Conservation (phyloP, 306 rosid genomes). For the Begonia fuchsioides region DNA sequence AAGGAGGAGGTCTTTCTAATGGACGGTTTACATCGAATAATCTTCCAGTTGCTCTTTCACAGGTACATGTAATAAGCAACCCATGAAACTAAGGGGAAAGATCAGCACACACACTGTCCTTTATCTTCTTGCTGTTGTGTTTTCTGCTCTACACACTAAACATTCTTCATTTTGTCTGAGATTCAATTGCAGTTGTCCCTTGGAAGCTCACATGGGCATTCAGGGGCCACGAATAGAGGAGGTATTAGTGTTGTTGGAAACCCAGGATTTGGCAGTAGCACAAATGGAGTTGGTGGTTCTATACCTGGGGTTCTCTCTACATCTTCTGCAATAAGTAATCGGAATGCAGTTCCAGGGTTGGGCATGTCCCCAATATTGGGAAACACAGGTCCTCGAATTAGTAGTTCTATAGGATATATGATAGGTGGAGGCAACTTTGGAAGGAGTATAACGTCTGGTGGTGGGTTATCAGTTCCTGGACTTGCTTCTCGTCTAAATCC, state of each 20-base stretch:
- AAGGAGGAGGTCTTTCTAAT: slow-evolving; percentile 65
- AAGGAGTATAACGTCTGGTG: slow-evolving; percentile 62
- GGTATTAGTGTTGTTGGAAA: slow-evolving; percentile 90
- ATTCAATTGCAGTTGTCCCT: slow-evolving; percentile 62
- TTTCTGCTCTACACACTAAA: not conserved
- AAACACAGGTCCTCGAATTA: slow-evolving; percentile 73
- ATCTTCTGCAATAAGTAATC: slow-evolving; percentile 88
- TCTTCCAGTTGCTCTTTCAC: slow-evolving; percentile 78
- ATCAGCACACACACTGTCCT: slow-evolving; percentile 3
- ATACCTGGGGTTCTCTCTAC: slow-evolving; percentile 95
- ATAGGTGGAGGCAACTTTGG: slow-evolving; percentile 79
- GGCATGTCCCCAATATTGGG: slow-evolving; percentile 94
- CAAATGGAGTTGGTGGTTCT: slow-evolving; percentile 97
- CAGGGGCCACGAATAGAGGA: slow-evolving; percentile 89
- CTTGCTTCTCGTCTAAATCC: slow-evolving; percentile 75
- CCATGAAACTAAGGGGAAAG: slow-evolving; percentile 1
- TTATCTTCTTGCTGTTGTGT: slow-evolving; percentile 9
- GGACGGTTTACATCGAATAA: slow-evolving; percentile 82
- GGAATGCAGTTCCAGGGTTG: slow-evolving; percentile 92
- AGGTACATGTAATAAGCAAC: slow-evolving; percentile 29
- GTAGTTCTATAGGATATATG: slow-evolving; percentile 94
- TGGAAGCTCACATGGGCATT: slow-evolving; percentile 75
- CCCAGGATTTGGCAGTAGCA: slow-evolving; percentile 88
- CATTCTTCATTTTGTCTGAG: slow-evolving; percentile 1
- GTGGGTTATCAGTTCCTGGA: slow-evolving; percentile 82